phyloP scores from a whole-genome alignment of 345 rosid species.

The Cardamine chenopodiifolia region DNA sequence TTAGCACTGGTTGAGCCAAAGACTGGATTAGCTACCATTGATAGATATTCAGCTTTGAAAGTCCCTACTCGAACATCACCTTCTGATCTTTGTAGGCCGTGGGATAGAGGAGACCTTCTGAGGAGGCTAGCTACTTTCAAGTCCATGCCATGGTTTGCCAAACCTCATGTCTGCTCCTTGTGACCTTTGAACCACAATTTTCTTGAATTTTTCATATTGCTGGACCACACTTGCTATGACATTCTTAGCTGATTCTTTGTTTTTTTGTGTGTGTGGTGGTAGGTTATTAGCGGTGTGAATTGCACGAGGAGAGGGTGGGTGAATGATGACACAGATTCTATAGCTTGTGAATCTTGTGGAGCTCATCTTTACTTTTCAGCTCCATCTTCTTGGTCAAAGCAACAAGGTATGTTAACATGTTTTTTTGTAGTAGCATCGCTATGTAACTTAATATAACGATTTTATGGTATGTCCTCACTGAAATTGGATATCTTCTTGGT shows the following conservation, averaged over 20 bases:
- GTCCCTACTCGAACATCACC: slow-evolving; percentile 40
- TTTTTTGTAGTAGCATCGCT: neutral
- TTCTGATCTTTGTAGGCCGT: slow-evolving; percentile 75
- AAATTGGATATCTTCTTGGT: slow-evolving; percentile 29
- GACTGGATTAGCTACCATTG: slow-evolving; percentile 30
- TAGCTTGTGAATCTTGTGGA: slow-evolving; percentile 92
- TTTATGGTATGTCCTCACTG: slow-evolving; percentile 24
- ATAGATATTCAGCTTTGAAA: slow-evolving; percentile 42
- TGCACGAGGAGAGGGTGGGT: slow-evolving; percentile 97
- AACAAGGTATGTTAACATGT: slow-evolving; percentile 64
- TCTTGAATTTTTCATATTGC: neutral
- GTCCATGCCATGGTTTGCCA: slow-evolving; percentile 98
- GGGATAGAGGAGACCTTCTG: slow-evolving; percentile 93
- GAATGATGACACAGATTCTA: slow-evolving; percentile 73
- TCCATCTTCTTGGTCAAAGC: slow-evolving; percentile 80
- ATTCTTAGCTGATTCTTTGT: slow-evolving; percentile 4
- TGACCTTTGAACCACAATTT: neutral
- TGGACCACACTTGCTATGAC: neutral
- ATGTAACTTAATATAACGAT: neutral
- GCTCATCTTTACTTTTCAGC: slow-evolving; percentile 79
- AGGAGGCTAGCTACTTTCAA: slow-evolving; percentile 81
- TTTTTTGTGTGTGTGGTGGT: slow-evolving; percentile 22
- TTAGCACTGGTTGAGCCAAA: slow-evolving; percentile 59
- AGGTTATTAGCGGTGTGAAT: slow-evolving; percentile 89
- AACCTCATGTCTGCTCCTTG: slow-evolving; percentile 68